These are phyloP conservation scores for Taphrina flavorubra DNA, from an alignment of 1,139 yeast species.

Conservation along the genomic window DNA sequence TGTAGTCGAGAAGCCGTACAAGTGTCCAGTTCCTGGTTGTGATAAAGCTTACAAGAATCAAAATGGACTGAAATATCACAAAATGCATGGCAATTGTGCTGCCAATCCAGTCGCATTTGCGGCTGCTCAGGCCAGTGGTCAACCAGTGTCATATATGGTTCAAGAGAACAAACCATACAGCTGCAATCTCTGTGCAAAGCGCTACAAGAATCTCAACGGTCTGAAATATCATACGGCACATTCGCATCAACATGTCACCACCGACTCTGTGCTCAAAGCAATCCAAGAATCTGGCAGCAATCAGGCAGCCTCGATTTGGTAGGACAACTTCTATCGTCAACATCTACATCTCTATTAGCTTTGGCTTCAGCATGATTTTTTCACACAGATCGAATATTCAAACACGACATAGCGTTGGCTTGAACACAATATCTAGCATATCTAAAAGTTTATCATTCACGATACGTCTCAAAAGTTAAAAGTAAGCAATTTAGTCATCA, in stretches of 20 bases:
- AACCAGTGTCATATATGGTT: slow-evolving; percentile 69
- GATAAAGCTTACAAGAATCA: slow-evolving; percentile 97
- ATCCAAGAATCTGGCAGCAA: slow-evolving; percentile 22
- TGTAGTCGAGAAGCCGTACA: slow-evolving; percentile 78
- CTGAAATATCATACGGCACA: slow-evolving; percentile 97
- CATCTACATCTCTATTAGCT: background rate
- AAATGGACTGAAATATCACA: slow-evolving; percentile 93
- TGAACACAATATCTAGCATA: background rate
- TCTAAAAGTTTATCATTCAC: background rate
- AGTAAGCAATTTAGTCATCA: background rate
- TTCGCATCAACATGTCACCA: slow-evolving; percentile 54
- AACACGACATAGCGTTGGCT: slow-evolving; percentile 13
- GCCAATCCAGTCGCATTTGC: slow-evolving; percentile 36
- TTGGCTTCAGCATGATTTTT: slow-evolving; percentile 13
- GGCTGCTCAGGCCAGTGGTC: slow-evolving; percentile 39
- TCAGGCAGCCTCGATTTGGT: slow-evolving; percentile 18
- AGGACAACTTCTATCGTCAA: background rate
- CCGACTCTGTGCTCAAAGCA: slow-evolving; percentile 30
- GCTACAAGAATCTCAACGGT: slow-evolving; percentile 95
- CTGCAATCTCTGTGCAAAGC: slow-evolving; percentile 97
- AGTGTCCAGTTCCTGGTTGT: slow-evolving; percentile 97
- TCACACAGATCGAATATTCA: background rate
- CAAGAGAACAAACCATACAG: slow-evolving; percentile 93
- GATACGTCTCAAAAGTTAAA: background rate
- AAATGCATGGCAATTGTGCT: slow-evolving; percentile 76